These are phyloP conservation scores for Hypholoma sublateritium DNA, from an alignment of 768 basidiomycete genomes.

Conservation along the genomic window DNA sequence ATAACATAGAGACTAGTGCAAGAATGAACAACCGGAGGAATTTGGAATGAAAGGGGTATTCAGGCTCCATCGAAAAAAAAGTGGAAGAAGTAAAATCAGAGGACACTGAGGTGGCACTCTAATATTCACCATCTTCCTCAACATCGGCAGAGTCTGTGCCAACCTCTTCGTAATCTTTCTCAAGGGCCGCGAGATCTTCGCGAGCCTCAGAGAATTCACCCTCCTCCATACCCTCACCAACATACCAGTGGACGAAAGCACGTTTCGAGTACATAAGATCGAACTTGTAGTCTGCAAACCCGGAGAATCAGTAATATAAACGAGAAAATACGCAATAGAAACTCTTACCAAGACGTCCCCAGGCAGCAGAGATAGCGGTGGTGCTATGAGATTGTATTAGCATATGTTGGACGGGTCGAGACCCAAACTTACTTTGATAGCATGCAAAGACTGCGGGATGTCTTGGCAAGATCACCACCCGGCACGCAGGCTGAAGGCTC, in stretches of 20 bases:
- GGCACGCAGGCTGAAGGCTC: slow-evolving; percentile 92
- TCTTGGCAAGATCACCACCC: slow-evolving; percentile 93
- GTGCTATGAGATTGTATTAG: slow-evolving; percentile 35
- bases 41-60: slow-evolving; percentile 21
- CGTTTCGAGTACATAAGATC: slow-evolving; percentile 97
- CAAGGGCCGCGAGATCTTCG: slow-evolving; percentile 96
- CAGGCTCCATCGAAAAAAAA: slow-evolving; percentile 21
- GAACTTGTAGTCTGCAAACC: slow-evolving; percentile 81
- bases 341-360: slow-evolving; percentile 60
- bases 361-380: slow-evolving; percentile 91
- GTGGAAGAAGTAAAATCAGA: slow-evolving; percentile 8
- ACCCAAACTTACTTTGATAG: slow-evolving; percentile 56
- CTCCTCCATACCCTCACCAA: slow-evolving; percentile 99
- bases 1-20: slow-evolving; percentile 4
- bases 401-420: no score
- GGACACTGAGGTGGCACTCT: slow-evolving; percentile 11
- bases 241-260: slow-evolving; percentile 92
- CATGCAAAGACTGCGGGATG: slow-evolving; percentile 95
- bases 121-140: slow-evolving; percentile 71
- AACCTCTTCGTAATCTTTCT: slow-evolving; percentile 94
- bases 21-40: slow-evolving; percentile 6
- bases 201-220: slow-evolving; percentile 99
- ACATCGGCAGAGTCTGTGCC: slow-evolving; percentile 74
- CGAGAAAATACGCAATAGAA: neutral
- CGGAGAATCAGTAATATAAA: neutral